Base-by-base conservation (phyloP, 169 alveolate species). In the Neospora caninum region DNA sequence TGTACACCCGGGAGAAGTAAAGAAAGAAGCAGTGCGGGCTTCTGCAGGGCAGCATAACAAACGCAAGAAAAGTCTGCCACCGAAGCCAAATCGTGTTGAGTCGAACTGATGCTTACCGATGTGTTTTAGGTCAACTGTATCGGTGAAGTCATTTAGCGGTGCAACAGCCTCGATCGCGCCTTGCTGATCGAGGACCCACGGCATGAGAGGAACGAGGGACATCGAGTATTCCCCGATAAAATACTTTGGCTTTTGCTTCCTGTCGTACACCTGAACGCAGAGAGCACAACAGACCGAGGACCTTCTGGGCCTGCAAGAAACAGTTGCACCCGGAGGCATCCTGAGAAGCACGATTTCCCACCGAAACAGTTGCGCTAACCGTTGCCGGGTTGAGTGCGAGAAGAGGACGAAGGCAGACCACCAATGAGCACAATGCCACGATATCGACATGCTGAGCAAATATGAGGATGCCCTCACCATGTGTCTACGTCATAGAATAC, bases 131-230 rank as follows among this genome's bases (percentile, higher is more conserved):
- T 97, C 95, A 54, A 97, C 87, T 20, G 97, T 95, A 95, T 96
- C 97, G 42, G 97, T 96, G 80, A 94, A 97, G 45, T 97, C 98
- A 70, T 96, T 96, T 36, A 95, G 93, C n/a, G 98, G 96, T 42
- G 95, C 94, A 53, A 97, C 94, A 95, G 95, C 95, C 49, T 95
- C 96, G 53, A 96, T 92, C 42, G 97, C 97, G 39, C 96, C 88
- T 86, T 96, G 96, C 45, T 96, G 94, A 78, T 96, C 96, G 39
- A 96, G 94, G 29, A 97, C 93, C 98, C 98, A 97, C 67, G 98
- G 98, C 10, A 97, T 53, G 88, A 96, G 96, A 42, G 98, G 97
- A 20, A 97, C 96, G 49, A 97, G 94, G 42, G 97, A 91, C 41
- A 97, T 95, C 69, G 95, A 93, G 82, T 95, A 96, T 70, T 97